phyloP scores from a whole-genome alignment of 345 rosid species.

The Lepidium africanum region DNA sequence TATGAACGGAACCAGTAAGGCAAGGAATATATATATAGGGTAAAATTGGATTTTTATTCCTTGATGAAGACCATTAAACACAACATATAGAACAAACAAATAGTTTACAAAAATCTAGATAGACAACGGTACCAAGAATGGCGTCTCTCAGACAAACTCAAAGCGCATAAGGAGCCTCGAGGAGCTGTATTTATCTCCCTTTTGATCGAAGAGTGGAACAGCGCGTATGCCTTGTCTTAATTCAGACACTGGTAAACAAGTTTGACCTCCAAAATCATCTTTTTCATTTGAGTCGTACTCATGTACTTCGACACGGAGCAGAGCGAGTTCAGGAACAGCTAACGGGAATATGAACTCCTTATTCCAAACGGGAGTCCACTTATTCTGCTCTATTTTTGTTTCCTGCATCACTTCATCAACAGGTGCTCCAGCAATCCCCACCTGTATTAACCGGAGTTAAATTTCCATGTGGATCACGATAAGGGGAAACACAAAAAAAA shows the following conservation, averaged over 20 bases:
- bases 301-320: conserved; percentile 72
- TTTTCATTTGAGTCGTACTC: conserved; percentile 65
- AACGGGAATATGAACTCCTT: conserved; percentile 72
- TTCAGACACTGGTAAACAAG: conserved; percentile 75
- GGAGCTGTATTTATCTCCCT: conserved; percentile 45
- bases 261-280: conserved; percentile 83
- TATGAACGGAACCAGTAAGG: neutral
- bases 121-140: conserved; percentile 9
- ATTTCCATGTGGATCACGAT: neutral
- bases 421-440: conserved; percentile 68
- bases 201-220: conserved; percentile 48
- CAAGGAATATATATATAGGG: neutral
- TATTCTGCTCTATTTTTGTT: conserved; percentile 46
- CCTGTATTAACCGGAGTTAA: conserved; percentile 28
- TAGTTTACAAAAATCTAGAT: conserved; percentile 8
- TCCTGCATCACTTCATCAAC: conserved; percentile 59
- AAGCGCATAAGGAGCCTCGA: conserved; percentile 75
- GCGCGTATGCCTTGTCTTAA: conserved; percentile 63
- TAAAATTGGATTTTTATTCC: neutral
- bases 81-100: neutral
- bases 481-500: neutral
- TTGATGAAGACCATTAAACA: neutral
- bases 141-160: conserved; percentile 36
- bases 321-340: conserved; percentile 73
- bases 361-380: conserved; percentile 80